phyloP scores from a whole-genome alignment of 1,284 basidiomycete species.

The Ustilago sp. region DNA sequence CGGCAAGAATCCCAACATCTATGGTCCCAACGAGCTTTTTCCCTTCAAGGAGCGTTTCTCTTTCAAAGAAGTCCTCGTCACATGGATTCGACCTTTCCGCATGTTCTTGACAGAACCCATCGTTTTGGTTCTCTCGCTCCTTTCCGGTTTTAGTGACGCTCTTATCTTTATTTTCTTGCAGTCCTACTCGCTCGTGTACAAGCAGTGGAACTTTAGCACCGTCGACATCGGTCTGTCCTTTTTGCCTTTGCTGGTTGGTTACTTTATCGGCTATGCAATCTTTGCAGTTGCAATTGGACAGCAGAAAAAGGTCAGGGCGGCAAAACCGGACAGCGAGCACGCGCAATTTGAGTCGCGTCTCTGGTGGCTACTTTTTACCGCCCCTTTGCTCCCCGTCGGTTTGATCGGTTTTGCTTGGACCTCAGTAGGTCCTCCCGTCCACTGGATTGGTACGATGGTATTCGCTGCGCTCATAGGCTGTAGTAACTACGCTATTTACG shows the following conservation, averaged over 20 bases:
- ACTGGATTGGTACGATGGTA: constrained; percentile 72
- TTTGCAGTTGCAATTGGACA: constrained; percentile 68
- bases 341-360: constrained; percentile 70
- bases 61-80: constrained; percentile 67
- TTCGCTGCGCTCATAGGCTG: constrained; percentile 70
- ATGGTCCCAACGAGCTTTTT: constrained; percentile 70
- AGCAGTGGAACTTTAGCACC: constrained; percentile 70
- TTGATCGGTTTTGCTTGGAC: constrained; percentile 72
- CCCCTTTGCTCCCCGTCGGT: constrained; percentile 70
- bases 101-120: constrained; percentile 71
- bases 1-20: constrained; percentile 47
- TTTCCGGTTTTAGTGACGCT: constrained; percentile 70
- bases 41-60: constrained; percentile 66
- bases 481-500: constrained; percentile 68
- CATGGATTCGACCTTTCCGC: constrained; percentile 69
- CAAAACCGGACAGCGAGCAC: constrained; percentile 53
- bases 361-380: constrained; percentile 69
- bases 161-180: constrained; percentile 72
- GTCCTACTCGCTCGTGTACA: constrained; percentile 70
- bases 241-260: constrained; percentile 70
- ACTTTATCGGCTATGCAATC: constrained; percentile 71
- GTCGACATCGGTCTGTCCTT: constrained; percentile 66
- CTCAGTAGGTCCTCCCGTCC: constrained; percentile 69
- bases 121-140: constrained; percentile 70
- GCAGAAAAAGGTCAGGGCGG: constrained; percentile 65